phyloP scores from a whole-genome alignment of 1,284 basidiomycete genomes.

The Boletus smithii region DNA sequence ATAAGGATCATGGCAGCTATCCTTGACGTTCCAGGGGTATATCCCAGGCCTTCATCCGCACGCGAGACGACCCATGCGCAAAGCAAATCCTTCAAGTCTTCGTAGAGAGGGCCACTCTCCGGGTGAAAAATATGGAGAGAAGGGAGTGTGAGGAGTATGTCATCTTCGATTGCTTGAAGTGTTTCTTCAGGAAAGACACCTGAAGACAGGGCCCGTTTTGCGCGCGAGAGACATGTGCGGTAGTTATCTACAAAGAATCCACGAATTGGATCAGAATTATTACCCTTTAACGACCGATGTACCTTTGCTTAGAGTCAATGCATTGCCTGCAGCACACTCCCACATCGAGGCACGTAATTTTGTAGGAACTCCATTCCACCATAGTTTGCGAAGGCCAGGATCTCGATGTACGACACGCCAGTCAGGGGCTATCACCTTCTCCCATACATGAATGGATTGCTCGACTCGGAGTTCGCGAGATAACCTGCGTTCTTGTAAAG shows the following conservation, averaged over 20 bases:
- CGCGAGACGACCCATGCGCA: slow-evolving; percentile 90
- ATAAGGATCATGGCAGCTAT: slow-evolving; percentile 89
- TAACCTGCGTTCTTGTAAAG: slow-evolving; percentile 59
- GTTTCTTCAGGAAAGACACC: slow-evolving; percentile 74
- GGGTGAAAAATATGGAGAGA: slow-evolving; percentile 84
- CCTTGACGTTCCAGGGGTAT: slow-evolving; percentile 65
- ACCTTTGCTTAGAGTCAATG: slow-evolving; percentile 86
- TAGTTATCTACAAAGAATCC: slow-evolving; percentile 56
- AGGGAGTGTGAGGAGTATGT: slow-evolving; percentile 80
- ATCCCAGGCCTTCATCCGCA: slow-evolving; percentile 83
- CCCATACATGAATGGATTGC: slow-evolving; percentile 71
- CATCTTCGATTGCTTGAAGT: slow-evolving; percentile 73
- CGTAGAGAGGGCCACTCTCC: slow-evolving; percentile 76
- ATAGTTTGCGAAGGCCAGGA: slow-evolving; percentile 66
- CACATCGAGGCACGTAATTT: slow-evolving; percentile 85
- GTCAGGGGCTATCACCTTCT: slow-evolving; percentile 77
- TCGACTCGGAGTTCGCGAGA: slow-evolving; percentile 69
- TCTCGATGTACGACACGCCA: slow-evolving; percentile 76
- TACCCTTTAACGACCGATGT: slow-evolving; percentile 6
- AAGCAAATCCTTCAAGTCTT: slow-evolving; percentile 84
- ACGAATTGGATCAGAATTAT: slow-evolving; percentile 2
- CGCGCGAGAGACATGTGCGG: slow-evolving; percentile 68
- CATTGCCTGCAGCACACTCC: slow-evolving; percentile 87
- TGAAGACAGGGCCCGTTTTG: slow-evolving; percentile 66
- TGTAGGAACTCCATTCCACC: slow-evolving; percentile 92